Percentiles rank a stretch among this genome's conserved stretches.
phyloP scores from a whole-genome alignment of 352 stramenopile species.

The Thalassiosira ordinaria region DNA sequence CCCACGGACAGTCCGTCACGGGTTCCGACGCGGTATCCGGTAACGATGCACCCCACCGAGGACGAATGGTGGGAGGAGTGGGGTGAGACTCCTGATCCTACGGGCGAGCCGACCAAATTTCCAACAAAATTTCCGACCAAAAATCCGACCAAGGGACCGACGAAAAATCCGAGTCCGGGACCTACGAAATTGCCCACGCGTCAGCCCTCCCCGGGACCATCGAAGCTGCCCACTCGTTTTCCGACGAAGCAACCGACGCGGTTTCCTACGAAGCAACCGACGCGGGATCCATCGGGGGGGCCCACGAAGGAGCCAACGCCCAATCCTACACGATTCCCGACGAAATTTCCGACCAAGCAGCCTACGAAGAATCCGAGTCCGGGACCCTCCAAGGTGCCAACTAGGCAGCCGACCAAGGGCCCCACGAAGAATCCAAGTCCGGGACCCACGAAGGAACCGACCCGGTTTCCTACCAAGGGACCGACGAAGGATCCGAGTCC shows the following conservation, averaged over 20 bases:
- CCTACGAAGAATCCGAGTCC: slow-evolving; percentile 4
- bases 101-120: background rate
- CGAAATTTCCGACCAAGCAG: slow-evolving; percentile 10
- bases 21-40: slow-evolving; percentile 13
- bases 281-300: slow-evolving; percentile 17
- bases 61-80: too few species aligned
- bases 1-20: slow-evolving; percentile 7
- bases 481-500: slow-evolving; percentile 16
- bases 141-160: background rate
- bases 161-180: background rate
- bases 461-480: slow-evolving; percentile 9
- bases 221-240: background rate
- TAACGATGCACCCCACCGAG: background rate
- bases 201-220: background rate
- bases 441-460: slow-evolving; percentile 15
- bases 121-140: background rate
- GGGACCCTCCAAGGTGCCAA: slow-evolving; percentile 9
- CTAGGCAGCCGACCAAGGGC: slow-evolving; percentile 25
- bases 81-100: background rate
- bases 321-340: slow-evolving; percentile 5
- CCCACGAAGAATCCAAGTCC: slow-evolving; percentile 33
- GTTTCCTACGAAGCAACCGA: slow-evolving; percentile 31
- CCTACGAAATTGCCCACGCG: background rate
- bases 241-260: slow-evolving; percentile 10
- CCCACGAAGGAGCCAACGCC: slow-evolving; percentile 5